Base-by-base conservation (phyloP, 1,284 basidiomycete genomes). In the Boletus chippewaensis region DNA sequence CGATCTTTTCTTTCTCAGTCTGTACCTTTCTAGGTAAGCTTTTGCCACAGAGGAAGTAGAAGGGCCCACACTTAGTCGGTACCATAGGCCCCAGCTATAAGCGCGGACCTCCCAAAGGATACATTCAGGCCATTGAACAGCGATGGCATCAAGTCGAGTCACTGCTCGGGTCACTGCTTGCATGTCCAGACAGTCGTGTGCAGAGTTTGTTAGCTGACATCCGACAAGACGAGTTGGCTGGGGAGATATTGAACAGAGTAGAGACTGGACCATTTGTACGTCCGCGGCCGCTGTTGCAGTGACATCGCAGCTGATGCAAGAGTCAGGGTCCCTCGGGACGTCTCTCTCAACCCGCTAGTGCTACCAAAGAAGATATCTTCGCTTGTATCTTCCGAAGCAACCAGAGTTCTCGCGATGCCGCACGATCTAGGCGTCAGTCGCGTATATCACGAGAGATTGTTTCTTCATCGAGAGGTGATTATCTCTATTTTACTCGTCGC, bases 71-170 rank as follows among this genome's bases (percentile, higher is more conserved):
- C 41, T 45, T 22, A 47, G 39, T 42, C 3, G 26, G 32, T 3
- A n/a, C 28, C 20, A 5, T 50, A 87, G 86, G 87, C 39, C 85
- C 87, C 0, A 88, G 81, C 61, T 86, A 86, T 67, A 91, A 91
- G 63, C 80, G 87, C 16, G 86, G 87, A n/a, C 89, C 90, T 12
- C 89, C 90, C 5, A 91, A 90, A 65, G 91, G 91, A 20, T 93
- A 93, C 64, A 91, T 93, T 49, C 87, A 90, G 64, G 90, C 90
- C 34, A 91, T 93, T 54, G 90, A 93, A 69, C 87, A 89, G 53
- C 71, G 90, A 59, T 87, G 91, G 79, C 90, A 93, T 61, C 87
- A 91, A 63, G 87, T 92, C 61, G 91, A 93, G 67, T 87, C 89
- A 11, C 70, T 93, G 11, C 74, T 93, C 4, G 90, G 87, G 24